These are phyloP conservation scores for Corylus avellana DNA, from an alignment of 306 rosid species.

Conservation along the genomic window DNA sequence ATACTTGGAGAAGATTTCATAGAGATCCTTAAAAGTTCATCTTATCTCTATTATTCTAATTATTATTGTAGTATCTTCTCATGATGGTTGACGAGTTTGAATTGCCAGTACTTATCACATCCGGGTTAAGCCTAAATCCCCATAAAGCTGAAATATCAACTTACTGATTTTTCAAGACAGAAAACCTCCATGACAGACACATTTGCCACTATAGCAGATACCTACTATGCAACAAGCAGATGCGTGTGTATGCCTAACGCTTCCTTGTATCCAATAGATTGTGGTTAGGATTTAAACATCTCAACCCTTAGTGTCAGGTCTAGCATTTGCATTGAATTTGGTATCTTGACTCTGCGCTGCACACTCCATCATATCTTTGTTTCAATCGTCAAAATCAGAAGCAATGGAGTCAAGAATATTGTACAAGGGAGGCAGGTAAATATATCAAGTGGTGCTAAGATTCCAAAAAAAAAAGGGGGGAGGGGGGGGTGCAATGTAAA, in stretches of 20 bases:
- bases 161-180: conserved; percentile 1
- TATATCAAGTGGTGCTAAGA: not conserved
- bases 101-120: not conserved
- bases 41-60: not conserved
- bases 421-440: not conserved
- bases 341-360: not conserved
- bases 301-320: not conserved
- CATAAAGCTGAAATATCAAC: not conserved
- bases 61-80: not conserved
- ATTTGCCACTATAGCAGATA: not conserved
- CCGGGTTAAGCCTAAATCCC: not conserved
- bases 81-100: not conserved
- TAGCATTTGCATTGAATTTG: not conserved
- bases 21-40: not conserved
- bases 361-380: not conserved
- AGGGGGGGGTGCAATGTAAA: not conserved
- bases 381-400: not conserved
- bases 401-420: not conserved
- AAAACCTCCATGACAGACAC: not conserved
- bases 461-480: not conserved
- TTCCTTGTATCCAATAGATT: not conserved
- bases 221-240: not conserved
- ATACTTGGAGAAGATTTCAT: not conserved
- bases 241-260: not conserved
- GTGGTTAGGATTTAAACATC: not conserved